These are phyloP conservation scores for Botrytis deweyae DNA, from an alignment of 2,329 filamentous ascomycete species.

Conservation along the genomic window DNA sequence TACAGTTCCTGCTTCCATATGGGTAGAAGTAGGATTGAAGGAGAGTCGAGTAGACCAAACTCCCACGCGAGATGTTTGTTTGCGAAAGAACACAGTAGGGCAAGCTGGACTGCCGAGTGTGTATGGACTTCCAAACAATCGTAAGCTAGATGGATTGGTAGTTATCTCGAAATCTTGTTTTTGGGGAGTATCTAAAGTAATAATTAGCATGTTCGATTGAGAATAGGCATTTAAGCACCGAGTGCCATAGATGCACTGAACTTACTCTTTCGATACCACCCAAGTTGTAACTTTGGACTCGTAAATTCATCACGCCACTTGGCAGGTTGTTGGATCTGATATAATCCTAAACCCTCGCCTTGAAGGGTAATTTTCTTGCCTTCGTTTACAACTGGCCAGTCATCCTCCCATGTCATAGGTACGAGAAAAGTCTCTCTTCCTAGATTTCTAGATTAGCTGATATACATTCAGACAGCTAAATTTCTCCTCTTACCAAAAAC, in stretches of 20 bases:
- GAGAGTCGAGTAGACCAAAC: slow-evolving; percentile 2
- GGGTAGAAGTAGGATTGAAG: neutral
- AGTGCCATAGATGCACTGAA: neutral
- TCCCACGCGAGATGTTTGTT: slow-evolving; percentile 11
- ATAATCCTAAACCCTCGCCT: neutral
- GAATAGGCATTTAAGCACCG: neutral
- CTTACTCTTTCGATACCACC: slow-evolving; percentile 19
- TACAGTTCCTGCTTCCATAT: slow-evolving; percentile 2
- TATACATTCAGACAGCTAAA: slow-evolving; percentile 40
- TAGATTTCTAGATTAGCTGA: slow-evolving; percentile 39
- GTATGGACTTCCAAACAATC: slow-evolving; percentile 4
- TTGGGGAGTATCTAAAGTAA: neutral
- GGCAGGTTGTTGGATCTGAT: neutral
- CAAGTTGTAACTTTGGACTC: neutral
- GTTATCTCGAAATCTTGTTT: neutral
- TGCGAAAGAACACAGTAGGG: slow-evolving; percentile 8
- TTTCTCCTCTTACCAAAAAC: slow-evolving; percentile 42
- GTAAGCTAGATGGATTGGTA: neutral
- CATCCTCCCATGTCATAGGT: slow-evolving; percentile 50
- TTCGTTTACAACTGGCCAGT: slow-evolving; percentile 46
- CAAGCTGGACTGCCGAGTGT: neutral
- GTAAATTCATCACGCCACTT: slow-evolving; percentile 11
- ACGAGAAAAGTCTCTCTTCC: slow-evolving; percentile 53
- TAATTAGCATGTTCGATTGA: neutral
- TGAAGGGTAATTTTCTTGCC: slow-evolving; percentile 2